These are phyloP conservation scores for Gaertneriomyces semiglobifer DNA, from an alignment of 192 early-diverging fungal species.

Conservation along the genomic window DNA sequence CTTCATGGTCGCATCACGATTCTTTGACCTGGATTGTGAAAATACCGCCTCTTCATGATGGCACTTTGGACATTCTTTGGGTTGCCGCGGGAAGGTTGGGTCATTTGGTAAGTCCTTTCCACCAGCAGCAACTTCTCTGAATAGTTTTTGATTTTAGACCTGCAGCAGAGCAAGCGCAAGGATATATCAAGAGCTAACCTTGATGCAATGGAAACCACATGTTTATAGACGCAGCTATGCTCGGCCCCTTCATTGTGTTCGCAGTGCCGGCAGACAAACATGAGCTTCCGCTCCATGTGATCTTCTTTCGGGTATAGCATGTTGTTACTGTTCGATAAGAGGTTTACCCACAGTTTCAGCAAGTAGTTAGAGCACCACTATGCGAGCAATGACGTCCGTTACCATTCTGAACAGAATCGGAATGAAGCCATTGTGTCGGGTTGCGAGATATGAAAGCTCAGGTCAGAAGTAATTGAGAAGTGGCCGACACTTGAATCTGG, in stretches of 20 bases:
- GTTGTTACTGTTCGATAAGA: conserved; percentile 33
- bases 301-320: conserved; percentile 59
- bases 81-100: conserved; percentile 49
- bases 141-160: not conserved
- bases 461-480: too few species aligned
- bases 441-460: too few species aligned
- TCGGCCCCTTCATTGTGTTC: conserved; percentile 40
- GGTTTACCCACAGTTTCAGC: not conserved
- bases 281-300: conserved; percentile 26
- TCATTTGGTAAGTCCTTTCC: conserved; percentile 46
- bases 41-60: conserved; percentile 37
- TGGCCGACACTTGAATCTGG: too few species aligned
- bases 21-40: conserved; percentile 46
- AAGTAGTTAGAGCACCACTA: not conserved
- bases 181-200: conserved; percentile 19
- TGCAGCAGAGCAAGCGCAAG: not conserved
- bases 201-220: conserved; percentile 41
- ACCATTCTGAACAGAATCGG: conserved; percentile 36
- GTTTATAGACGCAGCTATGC: conserved; percentile 41
- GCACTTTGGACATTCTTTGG: conserved; percentile 42
- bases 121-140: conserved; percentile 45
- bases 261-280: conserved; percentile 56
- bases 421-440: conserved; percentile 16
- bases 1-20: conserved; percentile 50
- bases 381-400: not conserved